These are phyloP conservation scores for Crithidia expoeki DNA, from an alignment of 208 protist species.

Conservation along the genomic window DNA sequence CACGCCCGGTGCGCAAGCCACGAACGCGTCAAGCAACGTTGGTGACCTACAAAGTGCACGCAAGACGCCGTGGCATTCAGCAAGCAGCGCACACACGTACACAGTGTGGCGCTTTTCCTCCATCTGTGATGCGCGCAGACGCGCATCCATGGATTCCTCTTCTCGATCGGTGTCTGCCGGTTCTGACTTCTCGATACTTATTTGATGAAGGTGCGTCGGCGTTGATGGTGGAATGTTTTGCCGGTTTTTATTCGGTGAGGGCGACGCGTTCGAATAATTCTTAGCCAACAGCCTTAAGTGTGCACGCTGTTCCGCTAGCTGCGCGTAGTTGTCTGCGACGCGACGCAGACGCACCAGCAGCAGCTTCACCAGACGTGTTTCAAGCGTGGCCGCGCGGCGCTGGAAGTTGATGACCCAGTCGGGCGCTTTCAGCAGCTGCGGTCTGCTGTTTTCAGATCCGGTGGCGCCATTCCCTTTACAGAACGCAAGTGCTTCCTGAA, in stretches of 20 bases:
- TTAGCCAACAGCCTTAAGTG: no score
- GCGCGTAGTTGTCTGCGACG: conserved; percentile 24
- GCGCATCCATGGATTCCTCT: not conserved
- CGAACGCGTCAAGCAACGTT: conserved; percentile 22
- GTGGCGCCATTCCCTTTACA: no score
- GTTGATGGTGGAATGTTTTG: not conserved
- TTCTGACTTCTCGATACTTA: not conserved
- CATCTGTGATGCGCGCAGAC: not conserved
- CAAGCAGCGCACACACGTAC: conserved; percentile 9
- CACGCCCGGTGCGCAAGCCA: conserved; percentile 23
- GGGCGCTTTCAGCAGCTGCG: not conserved
- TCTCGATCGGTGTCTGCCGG: not conserved
- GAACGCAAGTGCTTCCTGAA: conserved; percentile 5
- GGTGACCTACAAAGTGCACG: conserved; percentile 15
- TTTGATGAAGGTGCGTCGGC: not conserved
- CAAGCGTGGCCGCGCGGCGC: conserved; percentile 22
- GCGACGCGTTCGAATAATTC: not conserved
- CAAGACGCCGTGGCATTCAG: conserved; percentile 27
- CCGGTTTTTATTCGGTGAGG: no score
- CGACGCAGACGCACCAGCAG: conserved; percentile 24
- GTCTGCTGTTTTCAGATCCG: no score
- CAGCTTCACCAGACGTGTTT: conserved; percentile 30
- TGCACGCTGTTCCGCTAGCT: not conserved
- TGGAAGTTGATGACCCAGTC: conserved; percentile 13
- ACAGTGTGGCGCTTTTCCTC: not conserved